Conservation (phyloP, 331 rosid genomes). For the Quercus lobata region DNA sequence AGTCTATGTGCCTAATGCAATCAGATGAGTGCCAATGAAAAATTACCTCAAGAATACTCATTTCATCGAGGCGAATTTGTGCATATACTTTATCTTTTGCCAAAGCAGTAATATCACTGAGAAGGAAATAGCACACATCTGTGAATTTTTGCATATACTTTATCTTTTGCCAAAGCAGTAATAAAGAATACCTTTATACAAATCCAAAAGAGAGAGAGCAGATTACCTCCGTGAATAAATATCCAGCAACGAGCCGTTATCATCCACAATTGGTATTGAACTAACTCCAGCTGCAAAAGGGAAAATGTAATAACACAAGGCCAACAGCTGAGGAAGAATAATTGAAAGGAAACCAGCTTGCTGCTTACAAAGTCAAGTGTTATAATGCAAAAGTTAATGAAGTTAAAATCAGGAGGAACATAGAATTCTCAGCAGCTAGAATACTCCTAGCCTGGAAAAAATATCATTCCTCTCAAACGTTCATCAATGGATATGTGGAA, state of each 20-base stretch:
- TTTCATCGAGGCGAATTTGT: constrained; percentile 36
- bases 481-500: background rate
- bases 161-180: background rate
- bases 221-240: constrained; percentile 53
- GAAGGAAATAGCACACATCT: constrained; percentile 18
- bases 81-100: constrained; percentile 62
- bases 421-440: background rate
- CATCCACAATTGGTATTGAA: constrained; percentile 61
- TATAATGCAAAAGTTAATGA: background rate
- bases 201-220: background rate
- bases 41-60: constrained; percentile 51
- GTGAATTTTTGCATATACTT: constrained; percentile 4
- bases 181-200: background rate
- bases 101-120: constrained; percentile 58
- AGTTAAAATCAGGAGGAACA: background rate
- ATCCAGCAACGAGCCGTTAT: constrained; percentile 51
- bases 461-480: background rate
- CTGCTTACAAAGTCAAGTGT: constrained; percentile 5
- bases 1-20: background rate
- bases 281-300: constrained; percentile 51
- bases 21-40: background rate
- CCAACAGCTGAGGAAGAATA: constrained; percentile 5
- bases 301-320: constrained; percentile 15
- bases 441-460: background rate
- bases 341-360: background rate